phyloP scores from a whole-genome alignment of 2,329 filamentous ascomycete species.

The Alternaria ventricosa region DNA sequence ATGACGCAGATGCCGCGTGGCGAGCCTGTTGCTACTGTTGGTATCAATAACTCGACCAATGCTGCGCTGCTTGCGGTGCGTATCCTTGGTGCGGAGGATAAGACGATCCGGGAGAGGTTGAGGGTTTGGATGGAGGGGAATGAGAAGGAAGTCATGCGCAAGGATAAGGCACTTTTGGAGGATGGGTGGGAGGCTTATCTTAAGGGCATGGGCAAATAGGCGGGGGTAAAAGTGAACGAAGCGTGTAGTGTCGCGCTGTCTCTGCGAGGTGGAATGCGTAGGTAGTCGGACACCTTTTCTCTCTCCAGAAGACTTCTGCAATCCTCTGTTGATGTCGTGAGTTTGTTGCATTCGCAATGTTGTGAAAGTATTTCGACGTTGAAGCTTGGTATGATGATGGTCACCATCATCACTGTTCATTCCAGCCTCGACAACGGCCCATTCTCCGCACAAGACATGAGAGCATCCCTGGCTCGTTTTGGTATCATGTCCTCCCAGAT shows the following conservation, averaged over 20 bases:
- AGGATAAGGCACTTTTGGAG: conserved; percentile 64
- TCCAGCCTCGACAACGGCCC: too few species aligned
- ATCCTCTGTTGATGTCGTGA: neutral
- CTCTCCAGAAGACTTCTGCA: neutral
- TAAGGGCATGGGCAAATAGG: conserved; percentile 44
- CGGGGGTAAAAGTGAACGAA: neutral
- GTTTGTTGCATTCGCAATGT: neutral
- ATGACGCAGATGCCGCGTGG: conserved; percentile 61
- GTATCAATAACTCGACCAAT: conserved; percentile 56
- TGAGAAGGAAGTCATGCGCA: conserved; percentile 68
- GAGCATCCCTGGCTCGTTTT: too few species aligned
- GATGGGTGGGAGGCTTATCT: conserved; percentile 65
- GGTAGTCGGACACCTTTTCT: neutral
- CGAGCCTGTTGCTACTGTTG: conserved; percentile 51
- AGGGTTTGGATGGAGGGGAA: conserved; percentile 68
- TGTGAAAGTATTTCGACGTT: neutral
- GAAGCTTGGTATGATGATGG: neutral
- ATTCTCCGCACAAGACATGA: too few species aligned
- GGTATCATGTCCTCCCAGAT: too few species aligned
- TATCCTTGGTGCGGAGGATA: conserved; percentile 56
- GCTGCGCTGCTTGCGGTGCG: conserved; percentile 56
- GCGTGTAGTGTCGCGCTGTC: neutral
- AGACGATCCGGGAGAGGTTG: conserved; percentile 64
- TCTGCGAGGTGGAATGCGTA: neutral
- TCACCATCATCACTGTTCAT: neutral